A percentile compares a stretch with the other conserved stretches of the same genome.
These are phyloP conservation scores for Colletotrichum sp. DNA, from an alignment of 2,329 filamentous ascomycete species.

Conservation along the genomic window DNA sequence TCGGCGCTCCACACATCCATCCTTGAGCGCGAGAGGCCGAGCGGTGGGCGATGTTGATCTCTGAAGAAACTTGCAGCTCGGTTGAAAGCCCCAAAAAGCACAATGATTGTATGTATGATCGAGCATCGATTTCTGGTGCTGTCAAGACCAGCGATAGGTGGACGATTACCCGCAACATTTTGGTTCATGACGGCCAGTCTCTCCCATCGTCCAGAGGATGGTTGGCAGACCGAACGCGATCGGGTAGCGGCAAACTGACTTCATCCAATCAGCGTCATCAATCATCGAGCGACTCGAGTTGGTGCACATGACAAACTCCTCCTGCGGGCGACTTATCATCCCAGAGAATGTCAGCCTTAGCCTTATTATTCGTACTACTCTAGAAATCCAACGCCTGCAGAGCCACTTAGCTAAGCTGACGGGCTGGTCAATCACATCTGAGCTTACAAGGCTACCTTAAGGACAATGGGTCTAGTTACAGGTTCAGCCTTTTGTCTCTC, in stretches of 20 bases:
- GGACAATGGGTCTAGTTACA: background rate
- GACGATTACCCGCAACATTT: background rate
- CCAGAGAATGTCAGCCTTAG: background rate
- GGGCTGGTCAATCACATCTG: background rate
- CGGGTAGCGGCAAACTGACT: background rate
- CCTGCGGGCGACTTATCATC: background rate
- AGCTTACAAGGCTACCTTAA: background rate
- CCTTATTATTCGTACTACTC: background rate
- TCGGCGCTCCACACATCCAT: background rate
- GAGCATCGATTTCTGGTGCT: background rate
- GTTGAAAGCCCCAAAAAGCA: background rate
- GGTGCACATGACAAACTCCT: slow-evolving; percentile 11
- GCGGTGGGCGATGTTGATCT: background rate
- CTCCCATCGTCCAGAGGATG: background rate
- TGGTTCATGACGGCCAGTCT: background rate
- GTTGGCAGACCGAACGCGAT: background rate
- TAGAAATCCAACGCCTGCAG: background rate
- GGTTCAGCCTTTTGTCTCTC: background rate
- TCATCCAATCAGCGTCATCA: background rate
- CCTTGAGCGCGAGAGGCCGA: background rate
- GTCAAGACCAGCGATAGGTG: background rate
- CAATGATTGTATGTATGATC: background rate
- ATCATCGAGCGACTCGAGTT: background rate
- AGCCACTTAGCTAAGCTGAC: background rate
- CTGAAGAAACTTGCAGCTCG: background rate